phyloP scores from a whole-genome alignment of 1,139 yeast species.

The Magnusiomyces magnusii region DNA sequence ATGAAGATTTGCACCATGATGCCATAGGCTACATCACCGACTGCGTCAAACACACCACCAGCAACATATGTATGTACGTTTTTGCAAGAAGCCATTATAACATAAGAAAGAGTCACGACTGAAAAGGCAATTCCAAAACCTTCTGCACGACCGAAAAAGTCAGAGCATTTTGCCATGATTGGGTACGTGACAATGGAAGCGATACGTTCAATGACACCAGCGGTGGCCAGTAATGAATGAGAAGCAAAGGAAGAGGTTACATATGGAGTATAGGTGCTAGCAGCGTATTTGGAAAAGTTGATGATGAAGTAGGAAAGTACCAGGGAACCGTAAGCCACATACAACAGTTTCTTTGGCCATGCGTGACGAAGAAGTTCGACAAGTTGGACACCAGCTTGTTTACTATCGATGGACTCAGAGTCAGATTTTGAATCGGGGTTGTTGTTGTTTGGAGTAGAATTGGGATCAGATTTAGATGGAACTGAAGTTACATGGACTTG shows the following conservation, averaged over 20 bases:
- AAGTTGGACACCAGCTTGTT: slow-evolving; percentile 14
- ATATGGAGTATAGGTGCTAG: slow-evolving; percentile 35
- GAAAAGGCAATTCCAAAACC: slow-evolving; percentile 33
- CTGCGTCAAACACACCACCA: slow-evolving; percentile 34
- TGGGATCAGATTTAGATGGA: no score
- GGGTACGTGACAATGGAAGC: slow-evolving; percentile 38
- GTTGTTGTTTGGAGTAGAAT: neutral
- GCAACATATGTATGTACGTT: slow-evolving; percentile 31
- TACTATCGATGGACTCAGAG: slow-evolving; percentile 8
- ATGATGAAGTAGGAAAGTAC: slow-evolving; percentile 37
- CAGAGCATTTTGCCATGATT: slow-evolving; percentile 37
- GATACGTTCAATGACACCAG: slow-evolving; percentile 37
- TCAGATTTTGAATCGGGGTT: neutral
- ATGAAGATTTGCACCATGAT: slow-evolving; percentile 36
- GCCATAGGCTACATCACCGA: slow-evolving; percentile 36
- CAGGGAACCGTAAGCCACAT: slow-evolving; percentile 29
- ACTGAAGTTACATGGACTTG: no score
- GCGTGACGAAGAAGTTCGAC: slow-evolving; percentile 14
- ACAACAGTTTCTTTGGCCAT: slow-evolving; percentile 23
- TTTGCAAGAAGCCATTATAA: slow-evolving; percentile 31
- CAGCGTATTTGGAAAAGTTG: slow-evolving; percentile 37
- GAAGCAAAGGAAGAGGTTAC: slow-evolving; percentile 37
- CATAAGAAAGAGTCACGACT: slow-evolving; percentile 31
- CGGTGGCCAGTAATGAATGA: slow-evolving; percentile 37
- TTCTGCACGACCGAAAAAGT: slow-evolving; percentile 38